phyloP scores from a whole-genome alignment of 129 eudicot species.

The Saposhnikovia divaricata region DNA sequence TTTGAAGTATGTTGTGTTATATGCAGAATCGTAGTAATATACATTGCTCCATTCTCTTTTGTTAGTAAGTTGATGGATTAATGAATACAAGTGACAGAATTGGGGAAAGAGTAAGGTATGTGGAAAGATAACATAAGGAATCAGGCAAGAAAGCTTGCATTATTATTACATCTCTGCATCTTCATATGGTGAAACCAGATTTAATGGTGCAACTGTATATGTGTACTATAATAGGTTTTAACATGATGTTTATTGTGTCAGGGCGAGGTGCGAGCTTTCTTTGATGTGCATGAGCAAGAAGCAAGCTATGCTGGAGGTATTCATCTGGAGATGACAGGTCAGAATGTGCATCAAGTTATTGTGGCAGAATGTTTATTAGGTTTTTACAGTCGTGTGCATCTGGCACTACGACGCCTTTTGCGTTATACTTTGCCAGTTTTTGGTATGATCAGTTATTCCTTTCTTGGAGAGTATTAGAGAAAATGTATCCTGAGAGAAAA shows the following conservation, averaged over 20 bases:
- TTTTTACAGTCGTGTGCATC: no score
- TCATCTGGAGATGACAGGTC: conserved; percentile 3
- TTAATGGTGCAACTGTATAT: not conserved
- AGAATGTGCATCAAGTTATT: no score
- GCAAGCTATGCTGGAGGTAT: conserved; percentile 1
- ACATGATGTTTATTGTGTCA: not conserved
- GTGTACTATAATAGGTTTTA: not conserved
- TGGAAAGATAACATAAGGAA: not conserved
- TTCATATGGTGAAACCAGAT: not conserved
- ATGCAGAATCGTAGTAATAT: not conserved
- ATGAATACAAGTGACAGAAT: not conserved
- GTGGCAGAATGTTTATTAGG: no score
- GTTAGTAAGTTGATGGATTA: not conserved
- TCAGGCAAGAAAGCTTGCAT: not conserved
- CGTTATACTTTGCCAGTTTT: no score
- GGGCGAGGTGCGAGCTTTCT: not conserved
- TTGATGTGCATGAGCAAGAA: no score
- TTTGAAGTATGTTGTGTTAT: no score
- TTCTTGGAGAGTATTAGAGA: no score
- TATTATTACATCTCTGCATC: not conserved
- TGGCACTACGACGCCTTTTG: no score
- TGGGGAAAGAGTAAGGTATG: not conserved
- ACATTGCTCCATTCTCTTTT: not conserved
- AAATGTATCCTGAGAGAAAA: no score
- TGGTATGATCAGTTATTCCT: no score